Percentiles rank a stretch among this genome's conserved stretches.
Evolutionary conservation across 2,329 filamentous ascomycete species (phyloP).

Genomic region (Hymenoscyphus linearis): DNA sequence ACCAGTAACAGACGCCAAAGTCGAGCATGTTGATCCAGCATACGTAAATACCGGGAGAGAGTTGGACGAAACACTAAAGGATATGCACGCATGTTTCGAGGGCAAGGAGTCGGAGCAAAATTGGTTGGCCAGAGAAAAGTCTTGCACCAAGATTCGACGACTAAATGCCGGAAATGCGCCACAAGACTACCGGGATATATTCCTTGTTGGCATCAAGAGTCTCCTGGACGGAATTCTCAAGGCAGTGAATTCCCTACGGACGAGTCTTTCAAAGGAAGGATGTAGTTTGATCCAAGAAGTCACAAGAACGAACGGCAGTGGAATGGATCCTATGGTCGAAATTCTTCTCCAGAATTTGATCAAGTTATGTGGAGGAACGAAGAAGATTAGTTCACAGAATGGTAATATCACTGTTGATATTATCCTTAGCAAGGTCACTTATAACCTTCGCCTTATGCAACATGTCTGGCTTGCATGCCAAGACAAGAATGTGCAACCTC

Average conservation of each 20-base stretch:
- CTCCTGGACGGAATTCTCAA: conserved; percentile 88
- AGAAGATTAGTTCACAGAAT: conserved; percentile 84
- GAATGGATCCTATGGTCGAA: conserved; percentile 83
- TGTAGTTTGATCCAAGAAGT: conserved; percentile 82
- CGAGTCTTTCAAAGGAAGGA: conserved; percentile 83
- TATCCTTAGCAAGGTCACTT: conserved; percentile 74
- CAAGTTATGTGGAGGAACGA: conserved; percentile 83
- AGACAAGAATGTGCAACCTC: conserved; percentile 89
- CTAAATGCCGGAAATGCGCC: conserved; percentile 80
- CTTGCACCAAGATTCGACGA: conserved; percentile 67
- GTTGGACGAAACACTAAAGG: conserved; percentile 78
- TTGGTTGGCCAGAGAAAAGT: conserved; percentile 83
- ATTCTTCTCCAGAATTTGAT: conserved; percentile 83
- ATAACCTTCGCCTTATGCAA: conserved; percentile 74
- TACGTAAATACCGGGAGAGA: conserved; percentile 82
- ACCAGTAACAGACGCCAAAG: conserved; percentile 57
- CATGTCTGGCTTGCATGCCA: conserved; percentile 77
- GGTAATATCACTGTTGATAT: conserved; percentile 77
- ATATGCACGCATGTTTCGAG: conserved; percentile 78
- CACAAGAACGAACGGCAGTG: conserved; percentile 68
- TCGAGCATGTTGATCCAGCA: conserved; percentile 69
- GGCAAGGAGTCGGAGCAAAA: conserved; percentile 87
- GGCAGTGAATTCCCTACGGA: conserved; percentile 74
- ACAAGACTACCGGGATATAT: conserved; percentile 67
- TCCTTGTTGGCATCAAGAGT: conserved; percentile 64